phyloP scores from a whole-genome alignment of 306 rosid species.

The Morella rubra region DNA sequence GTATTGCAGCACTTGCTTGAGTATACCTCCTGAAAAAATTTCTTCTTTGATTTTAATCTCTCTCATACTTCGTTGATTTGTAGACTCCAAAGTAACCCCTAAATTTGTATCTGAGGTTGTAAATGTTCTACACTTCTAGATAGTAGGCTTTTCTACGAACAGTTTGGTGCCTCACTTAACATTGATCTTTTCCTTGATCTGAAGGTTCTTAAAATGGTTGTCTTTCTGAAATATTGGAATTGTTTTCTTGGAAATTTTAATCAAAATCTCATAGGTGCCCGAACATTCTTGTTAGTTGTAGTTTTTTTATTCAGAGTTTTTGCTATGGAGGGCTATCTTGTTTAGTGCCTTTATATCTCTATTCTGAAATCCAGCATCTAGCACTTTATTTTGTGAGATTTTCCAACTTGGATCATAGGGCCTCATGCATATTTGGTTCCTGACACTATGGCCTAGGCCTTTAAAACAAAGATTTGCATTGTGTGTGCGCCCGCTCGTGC shows the following conservation, averaged over 20 bases:
- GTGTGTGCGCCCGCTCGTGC: no score
- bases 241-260: neutral
- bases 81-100: neutral
- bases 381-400: no score
- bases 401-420: no score
- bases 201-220: neutral
- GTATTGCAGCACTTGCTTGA: neutral
- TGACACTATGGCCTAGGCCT: no score
- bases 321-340: neutral
- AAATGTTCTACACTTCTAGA: neutral
- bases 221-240: neutral
- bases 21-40: no score
- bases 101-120: neutral
- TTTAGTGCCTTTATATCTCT: neutral
- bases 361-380: no score
- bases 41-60: neutral
- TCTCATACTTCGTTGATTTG: neutral
- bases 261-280: neutral
- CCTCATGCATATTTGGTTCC: no score
- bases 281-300: neutral
- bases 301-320: neutral
- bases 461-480: no score
- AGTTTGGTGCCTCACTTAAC: neutral
- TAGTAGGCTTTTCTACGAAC: neutral
- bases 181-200: neutral